phyloP scores from a whole-genome alignment of 768 basidiomycete genomes.

The Lactarius tabidus region DNA sequence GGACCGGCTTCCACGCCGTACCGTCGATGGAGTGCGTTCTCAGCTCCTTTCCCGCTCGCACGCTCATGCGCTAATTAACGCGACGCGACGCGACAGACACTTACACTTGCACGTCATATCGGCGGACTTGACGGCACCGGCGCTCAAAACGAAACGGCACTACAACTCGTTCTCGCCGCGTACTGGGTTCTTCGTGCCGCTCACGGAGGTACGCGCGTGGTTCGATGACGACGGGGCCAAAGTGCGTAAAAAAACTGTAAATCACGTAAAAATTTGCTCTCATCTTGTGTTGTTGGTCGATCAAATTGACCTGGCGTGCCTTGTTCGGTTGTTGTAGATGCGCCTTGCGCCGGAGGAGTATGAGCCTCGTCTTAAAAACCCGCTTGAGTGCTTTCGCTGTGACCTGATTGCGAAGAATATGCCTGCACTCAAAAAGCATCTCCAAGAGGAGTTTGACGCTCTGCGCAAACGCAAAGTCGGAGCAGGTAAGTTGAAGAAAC shows the following conservation, averaged over 20 bases:
- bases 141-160: conserved; percentile 83
- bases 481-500: conserved; percentile 18
- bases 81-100: conserved; percentile 47
- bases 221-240: conserved; percentile 39
- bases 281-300: background rate
- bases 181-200: conserved; percentile 75
- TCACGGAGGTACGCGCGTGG: conserved; percentile 79
- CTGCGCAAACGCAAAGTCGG: conserved; percentile 11
- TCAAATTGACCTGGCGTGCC: background rate
- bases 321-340: background rate
- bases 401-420: conserved; percentile 60
- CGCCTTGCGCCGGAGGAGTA: conserved; percentile 49
- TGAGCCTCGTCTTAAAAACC: conserved; percentile 63
- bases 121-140: conserved; percentile 63
- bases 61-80: no score
- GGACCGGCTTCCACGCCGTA: conserved; percentile 79
- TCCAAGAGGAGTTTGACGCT: conserved; percentile 66
- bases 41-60: no score
- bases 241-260: no score
- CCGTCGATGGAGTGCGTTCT: conserved; percentile 80
- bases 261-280: background rate
- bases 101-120: conserved; percentile 85
- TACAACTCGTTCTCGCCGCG: conserved; percentile 89
- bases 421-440: conserved; percentile 67
- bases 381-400: conserved; percentile 70